Base-by-base conservation (phyloP, 495 filamentous ascomycete species). In the Chaetomium fimeti region DNA sequence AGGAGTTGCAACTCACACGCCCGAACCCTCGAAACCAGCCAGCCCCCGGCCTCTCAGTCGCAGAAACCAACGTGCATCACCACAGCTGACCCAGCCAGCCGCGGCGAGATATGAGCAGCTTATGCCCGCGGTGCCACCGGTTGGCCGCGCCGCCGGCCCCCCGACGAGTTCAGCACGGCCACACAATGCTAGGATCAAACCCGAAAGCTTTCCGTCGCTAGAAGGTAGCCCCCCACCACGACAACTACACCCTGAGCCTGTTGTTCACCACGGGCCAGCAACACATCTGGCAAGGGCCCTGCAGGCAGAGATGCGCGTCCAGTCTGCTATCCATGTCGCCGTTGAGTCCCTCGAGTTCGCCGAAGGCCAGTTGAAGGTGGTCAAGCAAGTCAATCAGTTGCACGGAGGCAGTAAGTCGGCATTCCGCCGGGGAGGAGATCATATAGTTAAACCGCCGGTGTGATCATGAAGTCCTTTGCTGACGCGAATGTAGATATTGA, bases 281-380 rank as follows among this genome's bases (percentile, higher is more conserved):
- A 54, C 62, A 9, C 66, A 65, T 20, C 58, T 75, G 25, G 28
- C 60, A 18, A 66, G 69, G 42, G 71, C 71, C 8, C 51, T 75
- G 3, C 67, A 67, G 0, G 69, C 72, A 27, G 72, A 75, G 56
- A 70, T 73, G 66, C 71, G 72, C 9, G 72, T 75, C 24, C 72
- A 75, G 25, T 66, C 71, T 3, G 72, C 72, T 20, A 73, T 75
- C 29, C 69, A 72, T 18, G 71, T 75, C 11, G 72, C 72, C 32
- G 61, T 75, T 6, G 72, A 75, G 52, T 69, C 72, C 0, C 64
- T 75, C 1, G 72, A 75, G 53, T 73, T 75, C 49, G 71, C 72
- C 36, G 72, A 75, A 16, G 60, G 67, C 15, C 72, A 75, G 47
- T 55, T 75, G 11, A 62, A 67, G 47, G 49, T 75, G 2, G 67